Base-by-base conservation (phyloP, 139 green algal species). In the Zygnema cylindricum region DNA sequence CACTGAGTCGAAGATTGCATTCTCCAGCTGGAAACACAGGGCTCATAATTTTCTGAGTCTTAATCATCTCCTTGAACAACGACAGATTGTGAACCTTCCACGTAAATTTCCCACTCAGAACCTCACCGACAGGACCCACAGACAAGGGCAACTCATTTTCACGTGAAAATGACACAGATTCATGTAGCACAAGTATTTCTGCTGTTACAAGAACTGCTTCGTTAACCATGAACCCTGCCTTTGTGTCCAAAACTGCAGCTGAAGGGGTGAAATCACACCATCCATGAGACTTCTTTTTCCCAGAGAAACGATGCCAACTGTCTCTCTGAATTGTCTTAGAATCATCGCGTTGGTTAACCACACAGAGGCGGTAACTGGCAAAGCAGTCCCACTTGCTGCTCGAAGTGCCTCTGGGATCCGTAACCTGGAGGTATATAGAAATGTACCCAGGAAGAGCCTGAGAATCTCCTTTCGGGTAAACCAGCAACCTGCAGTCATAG, bases 11-110 rank as follows among this genome's bases (percentile, higher is more conserved):
- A 71, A 96, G 91, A 71, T 92, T 93, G 90, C 93, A 95, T n/a
- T 95, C 94, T 3, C 91, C 94, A 0, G 94, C 94, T 22, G 93
- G 89, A 86, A 96, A 96, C 7, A 93, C 90, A 36, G 94, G 94
- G 2, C 86, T 94, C 93, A 96, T 96, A 90, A 96, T 94, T 89
- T 96, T 96, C 93, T 96, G 94, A 69, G 92, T 95, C 76, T 92
- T 93, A 69, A 95, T 95, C 93, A 96, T 95, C 40, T 94, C 94
- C 89, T 91, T 92, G 81, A 96, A 96, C 57, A 94, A 84, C 39
- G 87, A 87, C 43, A 96, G 93, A 82, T 96, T 96, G 88, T 93
- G 90, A 33, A 96, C 92, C 55, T 88, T 87, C 94, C 94, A 96
- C 54, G 86, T 91, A 63, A 94, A 95, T 81, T 94, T 95, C 25